Conservation (phyloP, 2,329 filamentous ascomycete genomes). For the Zymoseptoria pseudotritici region DNA sequence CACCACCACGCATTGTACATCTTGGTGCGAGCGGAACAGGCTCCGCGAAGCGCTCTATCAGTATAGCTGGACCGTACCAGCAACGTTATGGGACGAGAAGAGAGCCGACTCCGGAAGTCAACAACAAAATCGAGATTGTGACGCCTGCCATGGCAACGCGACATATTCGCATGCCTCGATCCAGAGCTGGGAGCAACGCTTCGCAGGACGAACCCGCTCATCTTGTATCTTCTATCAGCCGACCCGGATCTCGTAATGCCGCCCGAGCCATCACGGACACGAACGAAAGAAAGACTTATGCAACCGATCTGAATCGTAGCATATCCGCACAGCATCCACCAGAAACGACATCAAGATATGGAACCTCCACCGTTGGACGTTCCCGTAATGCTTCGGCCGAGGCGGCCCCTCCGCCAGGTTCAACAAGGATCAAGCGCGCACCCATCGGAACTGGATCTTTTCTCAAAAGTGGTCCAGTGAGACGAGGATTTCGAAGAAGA, state of each 20-base stretch:
- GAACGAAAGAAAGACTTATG: constrained; percentile 13
- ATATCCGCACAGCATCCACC: constrained; percentile 41
- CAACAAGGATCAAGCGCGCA: constrained; percentile 69
- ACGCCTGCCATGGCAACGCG: constrained; percentile 32
- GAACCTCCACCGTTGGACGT: constrained; percentile 40
- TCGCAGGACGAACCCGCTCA: constrained; percentile 27
- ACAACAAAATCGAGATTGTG: constrained; percentile 23
- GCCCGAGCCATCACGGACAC: constrained; percentile 12
- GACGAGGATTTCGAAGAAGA: constrained; percentile 59
- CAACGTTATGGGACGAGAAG: constrained; percentile 21
- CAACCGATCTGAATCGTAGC: constrained; percentile 22
- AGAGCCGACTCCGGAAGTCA: constrained; percentile 27
- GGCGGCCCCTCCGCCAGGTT: constrained; percentile 59
- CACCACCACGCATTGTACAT: constrained; percentile 31
- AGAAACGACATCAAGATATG: constrained; percentile 38
- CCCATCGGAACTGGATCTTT: constrained; percentile 70
- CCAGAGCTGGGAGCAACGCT: constrained; percentile 28
- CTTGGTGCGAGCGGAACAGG: constrained; percentile 24
- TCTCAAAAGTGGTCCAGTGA: constrained; percentile 65
- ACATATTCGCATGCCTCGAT: constrained; percentile 20
- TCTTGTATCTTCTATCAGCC: constrained; percentile 20
- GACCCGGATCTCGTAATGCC: constrained; percentile 26
- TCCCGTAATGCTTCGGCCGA: constrained; percentile 49
- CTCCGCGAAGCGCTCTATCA: constrained; percentile 28
- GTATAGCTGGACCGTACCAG: constrained; percentile 27